These are phyloP conservation scores for Solanum lignicaule DNA, from an alignment of 257 asterid species.

Conservation along the genomic window DNA sequence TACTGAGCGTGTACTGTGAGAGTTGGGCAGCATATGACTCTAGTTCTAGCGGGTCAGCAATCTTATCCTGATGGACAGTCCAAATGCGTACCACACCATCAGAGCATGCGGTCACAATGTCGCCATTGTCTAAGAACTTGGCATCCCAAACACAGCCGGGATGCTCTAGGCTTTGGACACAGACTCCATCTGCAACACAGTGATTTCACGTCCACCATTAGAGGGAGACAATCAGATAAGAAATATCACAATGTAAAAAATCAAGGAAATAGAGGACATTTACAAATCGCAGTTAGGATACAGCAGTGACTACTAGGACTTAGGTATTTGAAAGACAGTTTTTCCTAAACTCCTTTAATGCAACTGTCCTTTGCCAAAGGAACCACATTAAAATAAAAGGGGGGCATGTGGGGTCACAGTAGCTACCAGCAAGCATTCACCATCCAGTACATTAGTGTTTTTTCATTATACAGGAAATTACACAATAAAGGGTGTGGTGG, in stretches of 20 bases:
- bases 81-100: constrained; percentile 91
- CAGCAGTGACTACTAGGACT: background rate
- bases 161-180: constrained; percentile 92
- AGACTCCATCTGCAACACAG: constrained; percentile 73
- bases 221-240: constrained; percentile 1
- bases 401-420: background rate
- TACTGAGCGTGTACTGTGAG: constrained; percentile 77
- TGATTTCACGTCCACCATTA: constrained; percentile 4
- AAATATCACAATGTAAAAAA: background rate
- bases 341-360: no score
- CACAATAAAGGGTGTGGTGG: background rate
- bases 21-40: constrained; percentile 53
- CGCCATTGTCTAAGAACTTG: constrained; percentile 84
- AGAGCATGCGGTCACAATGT: constrained; percentile 94
- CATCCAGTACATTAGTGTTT: background rate
- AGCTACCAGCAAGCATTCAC: constrained; percentile 11
- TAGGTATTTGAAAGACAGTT: background rate
- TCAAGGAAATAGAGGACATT: background rate
- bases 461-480: constrained; percentile 2
- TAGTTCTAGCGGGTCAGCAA: constrained; percentile 61
- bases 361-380: background rate
- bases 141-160: constrained; percentile 99
- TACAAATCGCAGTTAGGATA: background rate
- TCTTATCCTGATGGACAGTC: constrained; percentile 59
- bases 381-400: background rate